Conservation (phyloP, 139 green algal genomes). For the Haematococcus lacustris region DNA sequence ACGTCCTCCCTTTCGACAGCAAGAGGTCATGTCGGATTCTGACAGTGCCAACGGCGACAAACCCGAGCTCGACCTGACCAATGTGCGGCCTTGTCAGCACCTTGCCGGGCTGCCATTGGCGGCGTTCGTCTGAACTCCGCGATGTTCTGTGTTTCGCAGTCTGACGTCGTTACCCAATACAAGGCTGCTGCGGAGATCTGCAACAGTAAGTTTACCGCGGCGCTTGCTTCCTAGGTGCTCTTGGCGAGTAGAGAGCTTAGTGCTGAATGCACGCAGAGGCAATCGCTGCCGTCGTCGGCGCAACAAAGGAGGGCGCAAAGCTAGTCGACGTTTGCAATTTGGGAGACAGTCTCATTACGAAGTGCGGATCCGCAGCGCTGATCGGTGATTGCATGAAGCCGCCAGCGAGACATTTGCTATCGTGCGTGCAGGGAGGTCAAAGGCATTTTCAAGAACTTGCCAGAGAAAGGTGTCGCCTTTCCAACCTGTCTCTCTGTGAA, state of each 20-base stretch:
- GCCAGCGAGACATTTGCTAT: not conserved
- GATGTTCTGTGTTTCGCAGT: conserved; percentile 30
- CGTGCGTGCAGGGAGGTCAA: conserved; percentile 49
- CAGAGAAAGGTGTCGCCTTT: conserved; percentile 92
- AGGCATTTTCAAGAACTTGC: conserved; percentile 70
- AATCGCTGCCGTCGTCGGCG: conserved; percentile 62
- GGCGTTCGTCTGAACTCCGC: not conserved
- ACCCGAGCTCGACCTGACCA: not conserved
- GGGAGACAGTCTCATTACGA: conserved; percentile 77
- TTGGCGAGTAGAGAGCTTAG: conserved; percentile 1
- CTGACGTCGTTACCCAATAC: conserved; percentile 98
- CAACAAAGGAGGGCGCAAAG: conserved; percentile 78
- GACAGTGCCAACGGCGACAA: not conserved
- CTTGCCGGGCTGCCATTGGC: not conserved
- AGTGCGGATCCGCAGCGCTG: conserved; percentile 42
- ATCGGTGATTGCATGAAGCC: not conserved
- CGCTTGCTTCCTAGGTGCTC: not conserved
- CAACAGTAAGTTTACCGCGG: conserved; percentile 75
- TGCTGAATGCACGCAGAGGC: conserved; percentile 57
- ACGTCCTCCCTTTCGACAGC: no score
- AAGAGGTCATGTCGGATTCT: no score
- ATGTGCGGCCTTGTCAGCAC: not conserved
- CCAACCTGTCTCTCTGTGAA: conserved; percentile 93
- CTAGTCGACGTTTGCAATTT: conserved; percentile 81
- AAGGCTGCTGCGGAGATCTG: conserved; percentile 94